phyloP scores from a whole-genome alignment of 2,329 filamentous ascomycete species.

The Thelonectria olida region DNA sequence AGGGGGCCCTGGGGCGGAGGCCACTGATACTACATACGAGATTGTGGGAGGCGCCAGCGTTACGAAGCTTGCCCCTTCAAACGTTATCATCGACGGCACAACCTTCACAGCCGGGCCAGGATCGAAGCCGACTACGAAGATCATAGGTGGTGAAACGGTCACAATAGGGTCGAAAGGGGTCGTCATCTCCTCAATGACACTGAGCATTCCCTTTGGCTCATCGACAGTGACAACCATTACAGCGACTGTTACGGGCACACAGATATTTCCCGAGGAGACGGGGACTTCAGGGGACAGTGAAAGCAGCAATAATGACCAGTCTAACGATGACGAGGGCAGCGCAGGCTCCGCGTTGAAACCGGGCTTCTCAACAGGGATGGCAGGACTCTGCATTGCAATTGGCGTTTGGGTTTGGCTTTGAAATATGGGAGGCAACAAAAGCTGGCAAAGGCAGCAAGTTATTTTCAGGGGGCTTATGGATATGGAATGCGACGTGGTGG shows the following conservation, averaged over 20 bases:
- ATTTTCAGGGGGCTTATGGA: neutral
- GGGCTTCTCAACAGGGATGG: slow-evolving; percentile 29
- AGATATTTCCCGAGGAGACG: slow-evolving; percentile 39
- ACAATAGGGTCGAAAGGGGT: slow-evolving; percentile 62
- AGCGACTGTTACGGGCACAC: slow-evolving; percentile 39
- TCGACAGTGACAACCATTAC: slow-evolving; percentile 54
- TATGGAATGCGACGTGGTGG: neutral
- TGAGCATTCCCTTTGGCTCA: slow-evolving; percentile 56
- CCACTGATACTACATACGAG: slow-evolving; percentile 52
- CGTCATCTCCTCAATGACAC: slow-evolving; percentile 55
- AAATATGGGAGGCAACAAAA: slow-evolving; percentile 2
- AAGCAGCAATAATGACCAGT: slow-evolving; percentile 7
- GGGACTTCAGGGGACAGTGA: slow-evolving; percentile 12
- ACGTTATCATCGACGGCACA: slow-evolving; percentile 58
- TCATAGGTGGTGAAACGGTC: slow-evolving; percentile 60
- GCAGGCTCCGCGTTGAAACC: slow-evolving; percentile 20
- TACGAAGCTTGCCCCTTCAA: slow-evolving; percentile 57
- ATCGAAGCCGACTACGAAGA: slow-evolving; percentile 53
- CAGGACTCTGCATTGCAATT: slow-evolving; percentile 50
- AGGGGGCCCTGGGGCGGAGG: slow-evolving; percentile 51
- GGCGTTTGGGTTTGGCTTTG: slow-evolving; percentile 50
- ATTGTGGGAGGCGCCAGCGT: slow-evolving; percentile 64
- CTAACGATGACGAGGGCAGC: slow-evolving; percentile 27
- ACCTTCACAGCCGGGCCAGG: slow-evolving; percentile 62
- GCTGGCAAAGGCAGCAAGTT: neutral